Evolutionary conservation across 441 rosid species (phyloP).

Genomic region (Brassica balearica): DNA sequence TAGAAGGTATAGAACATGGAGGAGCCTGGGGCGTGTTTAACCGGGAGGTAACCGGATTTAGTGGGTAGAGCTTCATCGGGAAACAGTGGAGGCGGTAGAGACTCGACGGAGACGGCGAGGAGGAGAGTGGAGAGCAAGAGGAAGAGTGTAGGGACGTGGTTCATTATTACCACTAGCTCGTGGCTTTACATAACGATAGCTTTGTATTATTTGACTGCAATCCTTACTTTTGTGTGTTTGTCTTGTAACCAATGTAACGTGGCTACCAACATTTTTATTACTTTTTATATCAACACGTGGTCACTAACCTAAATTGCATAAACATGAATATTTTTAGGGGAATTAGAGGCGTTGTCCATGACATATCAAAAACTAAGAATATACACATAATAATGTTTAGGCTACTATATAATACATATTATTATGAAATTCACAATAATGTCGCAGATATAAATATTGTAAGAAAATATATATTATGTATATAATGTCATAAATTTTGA

Average conservation of each 20-base stretch:
- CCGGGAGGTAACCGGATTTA: conserved; percentile 79
- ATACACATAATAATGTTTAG: too few species aligned
- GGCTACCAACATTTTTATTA: not conserved
- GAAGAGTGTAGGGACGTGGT: conserved; percentile 18
- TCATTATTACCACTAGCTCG: conserved; percentile 36
- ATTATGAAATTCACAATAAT: too few species aligned
- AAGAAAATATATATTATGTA: too few species aligned
- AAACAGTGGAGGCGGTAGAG: conserved; percentile 43
- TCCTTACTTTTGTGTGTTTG: not conserved
- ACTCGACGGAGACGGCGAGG: conserved; percentile 33
- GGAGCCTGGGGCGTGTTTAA: conserved; percentile 57
- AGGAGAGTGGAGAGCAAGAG: conserved; percentile 39
- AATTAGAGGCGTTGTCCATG: too few species aligned
- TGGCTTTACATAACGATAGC: conserved; percentile 19
- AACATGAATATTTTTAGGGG: too few species aligned
- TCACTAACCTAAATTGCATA: too few species aligned
- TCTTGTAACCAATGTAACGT: conserved; percentile 23
- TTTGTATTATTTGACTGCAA: conserved; percentile 33
- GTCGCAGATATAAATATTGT: too few species aligned
- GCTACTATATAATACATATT: too few species aligned
- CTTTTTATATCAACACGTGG: conserved; percentile 9
- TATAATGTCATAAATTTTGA: too few species aligned
- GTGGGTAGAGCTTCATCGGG: conserved; percentile 72
- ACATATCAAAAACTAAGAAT: too few species aligned
- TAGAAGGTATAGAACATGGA: conserved; percentile 79